Base-by-base conservation (phyloP, 208 protist species). In the Leishmania tropica region DNA sequence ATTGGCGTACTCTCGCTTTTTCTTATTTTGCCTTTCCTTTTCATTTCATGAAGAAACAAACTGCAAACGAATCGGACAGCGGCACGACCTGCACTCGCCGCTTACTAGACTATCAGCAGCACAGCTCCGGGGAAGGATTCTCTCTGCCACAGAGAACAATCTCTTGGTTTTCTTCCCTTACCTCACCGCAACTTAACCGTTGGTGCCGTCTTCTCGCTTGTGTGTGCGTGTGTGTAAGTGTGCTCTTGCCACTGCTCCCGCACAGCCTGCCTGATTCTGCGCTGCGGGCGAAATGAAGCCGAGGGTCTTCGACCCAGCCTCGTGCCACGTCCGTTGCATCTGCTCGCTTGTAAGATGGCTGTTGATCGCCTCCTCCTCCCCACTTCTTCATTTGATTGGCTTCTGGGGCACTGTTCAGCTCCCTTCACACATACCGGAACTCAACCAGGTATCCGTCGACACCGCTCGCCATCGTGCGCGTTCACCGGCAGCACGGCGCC, bases 11-110 rank as follows among this genome's bases (percentile, higher is more conserved):
- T 8, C 62, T 24, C 75, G 31, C 76, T 77, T 60, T 83, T 75
- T 2, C 48, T 76, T 65, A 35, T 76, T 87, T 70, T 81, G 11
- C 48, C 58, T 80, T 83, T 68, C 37, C 70, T 48, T 83, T 77
- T 83, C 70, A 67, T 78, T 78, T 78, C 37, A 45, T 68, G 75
- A 65, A 62, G 67, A 17, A 17, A 35, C 24, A 13, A 65, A 68
- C 37, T 45, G 45, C 51, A 68, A 13, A n/a, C 24, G 11, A 54
- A 51, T 5, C 67, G 28, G 42, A 19, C 70, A 51, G 42, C 40
- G 67, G 40, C 37, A 8, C 13, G 48, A 1, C 48, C 48, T 2
- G 19, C 13, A 19, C 15, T 35, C 19, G 40, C 19, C 45, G 10
- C 11, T 45, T 42, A 47, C 15, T 47, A 35, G 19, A 21, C 37